These are phyloP conservation scores for Nannizziopsis barbatae DNA, from an alignment of 2,329 filamentous ascomycete genomes.

Conservation along the genomic window DNA sequence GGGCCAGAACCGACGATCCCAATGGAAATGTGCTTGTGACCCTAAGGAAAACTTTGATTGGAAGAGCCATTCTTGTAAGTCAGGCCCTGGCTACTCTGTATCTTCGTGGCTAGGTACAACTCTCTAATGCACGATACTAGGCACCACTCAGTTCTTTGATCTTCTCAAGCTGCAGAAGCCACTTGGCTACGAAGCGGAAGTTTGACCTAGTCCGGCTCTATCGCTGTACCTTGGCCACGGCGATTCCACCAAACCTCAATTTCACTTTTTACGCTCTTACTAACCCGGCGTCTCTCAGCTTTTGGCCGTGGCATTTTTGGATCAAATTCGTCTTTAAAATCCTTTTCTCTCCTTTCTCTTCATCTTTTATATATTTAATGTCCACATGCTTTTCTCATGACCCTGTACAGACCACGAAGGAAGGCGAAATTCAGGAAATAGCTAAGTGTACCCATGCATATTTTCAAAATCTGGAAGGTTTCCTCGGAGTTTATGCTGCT, in stretches of 20 bases:
- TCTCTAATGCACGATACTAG: conserved; percentile 33
- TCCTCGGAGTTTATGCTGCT: no score
- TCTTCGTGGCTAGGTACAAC: not conserved
- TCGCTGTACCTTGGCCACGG: not conserved
- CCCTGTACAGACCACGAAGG: no score
- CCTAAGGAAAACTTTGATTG: conserved; percentile 98
- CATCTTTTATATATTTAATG: not conserved
- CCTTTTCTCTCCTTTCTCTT: not conserved
- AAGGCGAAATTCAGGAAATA: no score
- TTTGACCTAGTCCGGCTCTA: conserved; percentile 20
- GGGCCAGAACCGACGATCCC: conserved; percentile 67
- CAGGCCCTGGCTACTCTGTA: not conserved
- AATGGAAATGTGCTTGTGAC: conserved; percentile 89
- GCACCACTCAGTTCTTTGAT: conserved; percentile 77
- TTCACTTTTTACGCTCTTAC: not conserved
- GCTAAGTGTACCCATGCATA: no score
- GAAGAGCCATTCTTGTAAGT: conserved; percentile 94
- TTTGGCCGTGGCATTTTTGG: not conserved
- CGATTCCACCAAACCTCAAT: not conserved
- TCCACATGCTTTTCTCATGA: no score
- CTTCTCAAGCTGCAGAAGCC: conserved; percentile 72
- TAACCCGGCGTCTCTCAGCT: not conserved
- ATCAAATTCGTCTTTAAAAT: not conserved
- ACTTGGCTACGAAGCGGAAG: conserved; percentile 60
- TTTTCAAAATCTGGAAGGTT: no score